phyloP scores from a whole-genome alignment of 2,329 filamentous ascomycete genomes.

The Trichoderma breve region DNA sequence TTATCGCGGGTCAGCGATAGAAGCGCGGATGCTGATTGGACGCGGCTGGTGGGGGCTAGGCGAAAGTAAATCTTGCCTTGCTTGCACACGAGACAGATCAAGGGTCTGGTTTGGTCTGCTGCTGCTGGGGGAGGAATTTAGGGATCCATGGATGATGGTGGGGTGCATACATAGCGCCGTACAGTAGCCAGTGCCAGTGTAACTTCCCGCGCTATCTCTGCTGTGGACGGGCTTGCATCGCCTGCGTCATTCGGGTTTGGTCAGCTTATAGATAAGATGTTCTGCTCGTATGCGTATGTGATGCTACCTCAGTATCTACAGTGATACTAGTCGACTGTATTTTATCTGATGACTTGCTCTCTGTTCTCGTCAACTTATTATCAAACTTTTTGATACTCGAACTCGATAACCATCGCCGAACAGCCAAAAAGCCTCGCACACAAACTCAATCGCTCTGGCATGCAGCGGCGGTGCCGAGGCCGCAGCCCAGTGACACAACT shows the following conservation, averaged over 20 bases:
- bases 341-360: background rate
- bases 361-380: background rate
- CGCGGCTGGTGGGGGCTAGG: background rate
- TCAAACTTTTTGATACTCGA: background rate
- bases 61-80: background rate
- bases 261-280: background rate
- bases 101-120: background rate
- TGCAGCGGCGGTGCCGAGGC: background rate
- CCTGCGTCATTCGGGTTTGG: background rate
- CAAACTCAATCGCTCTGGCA: background rate
- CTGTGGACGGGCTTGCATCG: background rate
- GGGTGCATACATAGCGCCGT: background rate
- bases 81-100: constrained; percentile 11
- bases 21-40: background rate
- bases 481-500: constrained; percentile 8
- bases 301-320: background rate
- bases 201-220: background rate
- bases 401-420: no score
- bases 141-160: background rate
- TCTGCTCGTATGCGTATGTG: background rate
- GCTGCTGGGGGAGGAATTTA: background rate
- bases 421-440: background rate
- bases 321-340: no score
- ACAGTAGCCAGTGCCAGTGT: background rate
- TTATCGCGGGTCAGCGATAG: constrained; percentile 17